Evolutionary conservation across 2,329 filamentous ascomycete genomes (phyloP).

Genomic region (Pseudogymnoascus sp.): DNA sequence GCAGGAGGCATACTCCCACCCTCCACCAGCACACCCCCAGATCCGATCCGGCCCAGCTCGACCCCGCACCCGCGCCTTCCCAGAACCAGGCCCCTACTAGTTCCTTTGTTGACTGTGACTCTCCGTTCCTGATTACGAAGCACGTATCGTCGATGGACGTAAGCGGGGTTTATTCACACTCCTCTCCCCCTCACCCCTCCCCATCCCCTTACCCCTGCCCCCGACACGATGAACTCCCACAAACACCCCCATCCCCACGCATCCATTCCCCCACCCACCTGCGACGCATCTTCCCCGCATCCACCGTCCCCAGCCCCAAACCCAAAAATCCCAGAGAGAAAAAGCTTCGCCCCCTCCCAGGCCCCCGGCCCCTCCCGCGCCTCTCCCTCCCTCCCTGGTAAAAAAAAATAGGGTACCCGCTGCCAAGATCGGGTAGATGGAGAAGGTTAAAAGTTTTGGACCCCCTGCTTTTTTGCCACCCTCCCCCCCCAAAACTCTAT

Average conservation of each 20-base stretch:
- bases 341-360: neutral
- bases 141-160: neutral
- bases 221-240: neutral
- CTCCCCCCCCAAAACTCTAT: neutral
- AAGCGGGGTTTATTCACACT: neutral
- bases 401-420: neutral
- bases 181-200: neutral
- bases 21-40: neutral
- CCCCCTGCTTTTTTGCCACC: neutral
- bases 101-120: neutral
- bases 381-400: neutral
- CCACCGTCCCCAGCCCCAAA: neutral
- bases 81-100: too few relatives aligned
- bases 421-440: too few relatives aligned
- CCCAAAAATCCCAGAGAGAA: neutral
- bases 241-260: neutral
- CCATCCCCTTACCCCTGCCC: neutral
- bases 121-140: neutral
- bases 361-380: neutral
- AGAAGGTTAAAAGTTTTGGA: neutral
- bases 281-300: neutral
- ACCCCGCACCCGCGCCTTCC: neutral
- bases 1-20: neutral
- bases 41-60: neutral
- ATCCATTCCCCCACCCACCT: neutral